Conservation (phyloP, 2,329 filamentous ascomycete species). For the Lasiodiplodia theobromae region DNA sequence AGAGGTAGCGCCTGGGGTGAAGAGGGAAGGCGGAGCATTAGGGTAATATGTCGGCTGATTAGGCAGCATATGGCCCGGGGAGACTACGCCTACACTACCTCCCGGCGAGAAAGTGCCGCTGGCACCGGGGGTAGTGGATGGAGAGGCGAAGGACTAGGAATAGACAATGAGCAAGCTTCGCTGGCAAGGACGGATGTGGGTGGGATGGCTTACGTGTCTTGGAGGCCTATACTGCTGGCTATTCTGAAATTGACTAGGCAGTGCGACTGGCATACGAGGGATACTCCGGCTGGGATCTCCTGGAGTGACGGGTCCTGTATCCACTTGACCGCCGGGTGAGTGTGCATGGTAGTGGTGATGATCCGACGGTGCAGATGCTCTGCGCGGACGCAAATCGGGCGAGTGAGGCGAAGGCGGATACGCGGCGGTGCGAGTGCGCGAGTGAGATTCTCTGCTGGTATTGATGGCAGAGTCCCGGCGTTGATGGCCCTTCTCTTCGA, state of each 20-base stretch:
- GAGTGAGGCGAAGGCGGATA: slow-evolving; percentile 7
- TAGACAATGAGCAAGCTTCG: not conserved
- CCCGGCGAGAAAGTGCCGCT: slow-evolving; percentile 5
- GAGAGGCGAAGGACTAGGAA: not conserved
- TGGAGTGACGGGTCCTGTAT: not conserved
- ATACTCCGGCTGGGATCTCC: slow-evolving; percentile 2
- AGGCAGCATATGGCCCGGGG: slow-evolving; percentile 16
- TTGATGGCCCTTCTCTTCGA: slow-evolving; percentile 5
- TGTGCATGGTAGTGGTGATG: slow-evolving; percentile 10
- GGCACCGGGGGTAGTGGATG: slow-evolving; percentile 2
- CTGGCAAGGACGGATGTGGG: not conserved
- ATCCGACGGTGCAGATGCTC: slow-evolving; percentile 12
- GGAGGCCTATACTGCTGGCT: slow-evolving; percentile 20
- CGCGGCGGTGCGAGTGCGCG: not conserved
- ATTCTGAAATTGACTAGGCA: slow-evolving; percentile 22
- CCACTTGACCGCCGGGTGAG: not conserved
- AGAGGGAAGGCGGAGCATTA: slow-evolving; percentile 8
- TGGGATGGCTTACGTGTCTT: slow-evolving; percentile 19
- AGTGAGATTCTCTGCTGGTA: slow-evolving; percentile 7
- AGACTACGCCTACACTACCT: not conserved
- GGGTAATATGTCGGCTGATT: slow-evolving; percentile 3
- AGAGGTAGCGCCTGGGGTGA: slow-evolving; percentile 11
- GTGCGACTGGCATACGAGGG: slow-evolving; percentile 10
- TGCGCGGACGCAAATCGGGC: slow-evolving; percentile 1
- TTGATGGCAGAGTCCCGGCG: slow-evolving; percentile 16